These are phyloP conservation scores for Elongisporangium prolatum DNA, from an alignment of 352 stramenopile genomes.

Conservation along the genomic window DNA sequence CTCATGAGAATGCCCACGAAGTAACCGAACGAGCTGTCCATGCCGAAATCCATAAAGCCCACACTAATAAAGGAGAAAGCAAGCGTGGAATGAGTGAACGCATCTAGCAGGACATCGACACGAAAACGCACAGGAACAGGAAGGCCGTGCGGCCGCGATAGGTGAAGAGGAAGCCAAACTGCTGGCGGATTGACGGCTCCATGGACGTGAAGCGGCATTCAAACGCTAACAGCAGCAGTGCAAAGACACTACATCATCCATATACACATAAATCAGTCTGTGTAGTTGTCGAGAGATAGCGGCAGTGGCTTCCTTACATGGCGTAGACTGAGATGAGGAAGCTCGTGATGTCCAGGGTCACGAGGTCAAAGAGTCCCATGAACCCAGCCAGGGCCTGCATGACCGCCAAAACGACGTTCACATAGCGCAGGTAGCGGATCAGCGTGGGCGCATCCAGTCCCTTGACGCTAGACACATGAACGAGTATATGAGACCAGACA, in stretches of 20 bases:
- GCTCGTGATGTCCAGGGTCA: constrained; percentile 81
- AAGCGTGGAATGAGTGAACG: too few relatives aligned
- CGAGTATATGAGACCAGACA: background rate
- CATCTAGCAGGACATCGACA: too few relatives aligned
- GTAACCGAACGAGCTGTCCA: constrained; percentile 63
- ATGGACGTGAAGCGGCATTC: constrained; percentile 87
- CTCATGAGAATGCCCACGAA: constrained; percentile 80
- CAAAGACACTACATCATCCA: constrained; percentile 55
- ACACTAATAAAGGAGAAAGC: constrained; percentile 24
- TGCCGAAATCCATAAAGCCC: constrained; percentile 87
- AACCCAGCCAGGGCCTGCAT: constrained; percentile 81
- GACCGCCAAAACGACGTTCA: constrained; percentile 76
- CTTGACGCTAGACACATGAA: constrained; percentile 35
- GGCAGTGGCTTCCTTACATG: constrained; percentile 42
- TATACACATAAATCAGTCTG: constrained; percentile 5
- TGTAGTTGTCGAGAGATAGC: constrained; percentile 2
- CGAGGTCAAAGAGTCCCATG: constrained; percentile 80
- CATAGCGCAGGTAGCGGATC: constrained; percentile 78
- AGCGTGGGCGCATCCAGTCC: constrained; percentile 62
- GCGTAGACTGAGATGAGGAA: constrained; percentile 86
- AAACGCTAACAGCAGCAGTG: constrained; percentile 75
- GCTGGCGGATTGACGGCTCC: constrained; percentile 78
- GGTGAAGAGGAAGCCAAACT: constrained; percentile 88
- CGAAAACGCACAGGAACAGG: constrained; percentile 65
- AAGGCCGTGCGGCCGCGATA: constrained; percentile 80